These are phyloP conservation scores for Botrytis squamosa DNA, from an alignment of 2,329 filamentous ascomycete genomes.

Conservation along the genomic window DNA sequence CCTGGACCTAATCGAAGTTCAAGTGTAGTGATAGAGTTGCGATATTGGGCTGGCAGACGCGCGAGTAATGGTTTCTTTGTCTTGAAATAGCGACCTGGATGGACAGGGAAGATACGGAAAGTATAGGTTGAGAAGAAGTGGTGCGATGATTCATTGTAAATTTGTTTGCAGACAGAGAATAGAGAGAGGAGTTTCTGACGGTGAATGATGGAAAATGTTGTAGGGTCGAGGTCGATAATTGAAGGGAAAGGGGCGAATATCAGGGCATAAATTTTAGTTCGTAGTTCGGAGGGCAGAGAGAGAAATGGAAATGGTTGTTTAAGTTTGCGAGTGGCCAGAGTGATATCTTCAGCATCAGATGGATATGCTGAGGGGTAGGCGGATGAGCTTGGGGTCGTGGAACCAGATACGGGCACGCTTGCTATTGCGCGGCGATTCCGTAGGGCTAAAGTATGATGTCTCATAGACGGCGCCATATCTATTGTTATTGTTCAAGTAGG, in stretches of 20 bases:
- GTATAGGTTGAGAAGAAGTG: slow-evolving; percentile 63
- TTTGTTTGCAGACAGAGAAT: slow-evolving; percentile 58
- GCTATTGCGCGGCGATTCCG: slow-evolving; percentile 10
- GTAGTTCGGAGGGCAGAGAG: slow-evolving; percentile 66
- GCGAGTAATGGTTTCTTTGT: slow-evolving; percentile 70
- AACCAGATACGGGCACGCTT: slow-evolving; percentile 12
- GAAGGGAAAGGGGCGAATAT: slow-evolving; percentile 54
- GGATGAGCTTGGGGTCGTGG: slow-evolving; percentile 28
- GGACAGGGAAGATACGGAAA: slow-evolving; percentile 66
- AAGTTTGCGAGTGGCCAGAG: not conserved
- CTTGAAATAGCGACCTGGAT: slow-evolving; percentile 66
- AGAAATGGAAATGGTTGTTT: slow-evolving; percentile 59
- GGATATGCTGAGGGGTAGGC: slow-evolving; percentile 32
- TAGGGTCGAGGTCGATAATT: slow-evolving; percentile 65
- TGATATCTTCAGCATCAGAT: slow-evolving; percentile 35
- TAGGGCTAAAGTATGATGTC: slow-evolving; percentile 3
- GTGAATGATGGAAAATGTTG: slow-evolving; percentile 62
- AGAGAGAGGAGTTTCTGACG: slow-evolving; percentile 54
- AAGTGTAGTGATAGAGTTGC: slow-evolving; percentile 59
- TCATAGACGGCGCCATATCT: slow-evolving; percentile 6
- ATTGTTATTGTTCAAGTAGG: not conserved
- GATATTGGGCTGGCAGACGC: slow-evolving; percentile 60
- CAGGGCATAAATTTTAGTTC: slow-evolving; percentile 65
- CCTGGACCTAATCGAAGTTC: slow-evolving; percentile 72
- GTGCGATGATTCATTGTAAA: slow-evolving; percentile 63